A percentile compares a stretch with the other conserved stretches of the same genome.
Evolutionary conservation across 2,329 filamentous ascomycete genomes (phyloP).

Genomic region (Pezicula neosporulosa): DNA sequence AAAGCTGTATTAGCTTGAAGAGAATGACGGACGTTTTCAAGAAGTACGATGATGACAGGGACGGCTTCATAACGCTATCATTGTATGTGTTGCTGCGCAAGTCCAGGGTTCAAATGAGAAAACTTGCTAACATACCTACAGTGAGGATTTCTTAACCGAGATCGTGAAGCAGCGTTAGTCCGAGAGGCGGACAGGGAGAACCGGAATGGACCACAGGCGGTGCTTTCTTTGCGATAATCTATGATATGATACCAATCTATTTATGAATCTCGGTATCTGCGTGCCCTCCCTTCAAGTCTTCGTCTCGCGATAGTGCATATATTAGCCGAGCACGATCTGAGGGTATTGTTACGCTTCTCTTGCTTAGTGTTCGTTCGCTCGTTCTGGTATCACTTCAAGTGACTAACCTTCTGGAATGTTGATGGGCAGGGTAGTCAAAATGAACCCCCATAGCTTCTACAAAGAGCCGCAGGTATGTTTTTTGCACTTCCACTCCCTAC

Average conservation of each 20-base stretch:
- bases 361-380: too few relatives aligned
- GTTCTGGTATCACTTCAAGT: too few relatives aligned
- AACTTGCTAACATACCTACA: conserved; percentile 6
- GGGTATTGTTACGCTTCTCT: too few relatives aligned
- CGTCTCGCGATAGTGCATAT: too few relatives aligned
- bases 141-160: conserved; percentile 29
- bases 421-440: too few relatives aligned
- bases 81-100: conserved; percentile 41
- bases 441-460: too few relatives aligned
- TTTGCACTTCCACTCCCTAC: too few relatives aligned
- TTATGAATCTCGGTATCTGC: neutral
- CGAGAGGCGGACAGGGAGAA: neutral
- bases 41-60: conserved; percentile 94
- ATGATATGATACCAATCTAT: neutral
- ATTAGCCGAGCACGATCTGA: too few relatives aligned
- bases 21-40: conserved; percentile 99
- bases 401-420: too few relatives aligned
- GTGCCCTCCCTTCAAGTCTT: too few relatives aligned
- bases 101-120: neutral
- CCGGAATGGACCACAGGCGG: neutral
- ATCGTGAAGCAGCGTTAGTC: conserved; percentile 22
- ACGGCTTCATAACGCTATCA: conserved; percentile 84
- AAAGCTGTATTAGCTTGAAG: conserved; percentile 94
- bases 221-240: neutral
- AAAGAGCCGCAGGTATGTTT: too few relatives aligned